Percentiles rank a stretch among this genome's conserved stretches.
These are phyloP conservation scores for Erucastrum elatum DNA, from an alignment of 345 rosid species.

Conservation along the genomic window DNA sequence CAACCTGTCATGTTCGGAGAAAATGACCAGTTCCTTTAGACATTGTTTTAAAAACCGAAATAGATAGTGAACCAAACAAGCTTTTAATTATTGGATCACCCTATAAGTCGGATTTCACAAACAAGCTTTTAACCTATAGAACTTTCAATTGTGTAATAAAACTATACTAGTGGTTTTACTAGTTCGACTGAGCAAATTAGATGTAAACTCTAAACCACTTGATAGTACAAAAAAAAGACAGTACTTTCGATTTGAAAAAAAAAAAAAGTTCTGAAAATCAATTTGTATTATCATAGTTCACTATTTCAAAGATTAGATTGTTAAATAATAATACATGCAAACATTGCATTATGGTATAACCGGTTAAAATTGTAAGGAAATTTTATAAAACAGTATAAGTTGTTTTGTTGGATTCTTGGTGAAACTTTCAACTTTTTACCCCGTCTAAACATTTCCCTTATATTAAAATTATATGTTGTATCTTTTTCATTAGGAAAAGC, in stretches of 20 bases:
- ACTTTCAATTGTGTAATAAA: too few species aligned
- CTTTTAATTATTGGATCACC: background rate
- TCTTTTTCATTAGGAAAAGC: background rate
- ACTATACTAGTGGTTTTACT: background rate
- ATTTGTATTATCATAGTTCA: background rate
- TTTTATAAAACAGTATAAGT: background rate
- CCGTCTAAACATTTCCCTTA: background rate
- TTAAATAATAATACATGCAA: background rate
- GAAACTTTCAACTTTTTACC: background rate
- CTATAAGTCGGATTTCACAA: background rate
- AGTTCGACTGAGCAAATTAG: background rate
- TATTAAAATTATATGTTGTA: background rate
- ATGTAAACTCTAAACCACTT: background rate
- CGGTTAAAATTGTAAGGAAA: background rate
- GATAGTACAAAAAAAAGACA: background rate
- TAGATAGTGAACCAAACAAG: background rate
- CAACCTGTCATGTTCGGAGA: background rate
- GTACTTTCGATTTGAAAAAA: background rate
- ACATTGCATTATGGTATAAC: background rate
- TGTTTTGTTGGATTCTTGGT: background rate
- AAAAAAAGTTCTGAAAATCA: background rate
- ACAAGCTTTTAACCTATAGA: too few species aligned
- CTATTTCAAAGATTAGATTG: background rate
- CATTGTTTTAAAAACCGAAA: background rate
- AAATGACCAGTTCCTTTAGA: background rate